Evolutionary conservation across 1,284 basidiomycete species (phyloP), one percentile per base, ranked within the genome.

Genomic region (Fomitopsis schrenkii): DNA sequence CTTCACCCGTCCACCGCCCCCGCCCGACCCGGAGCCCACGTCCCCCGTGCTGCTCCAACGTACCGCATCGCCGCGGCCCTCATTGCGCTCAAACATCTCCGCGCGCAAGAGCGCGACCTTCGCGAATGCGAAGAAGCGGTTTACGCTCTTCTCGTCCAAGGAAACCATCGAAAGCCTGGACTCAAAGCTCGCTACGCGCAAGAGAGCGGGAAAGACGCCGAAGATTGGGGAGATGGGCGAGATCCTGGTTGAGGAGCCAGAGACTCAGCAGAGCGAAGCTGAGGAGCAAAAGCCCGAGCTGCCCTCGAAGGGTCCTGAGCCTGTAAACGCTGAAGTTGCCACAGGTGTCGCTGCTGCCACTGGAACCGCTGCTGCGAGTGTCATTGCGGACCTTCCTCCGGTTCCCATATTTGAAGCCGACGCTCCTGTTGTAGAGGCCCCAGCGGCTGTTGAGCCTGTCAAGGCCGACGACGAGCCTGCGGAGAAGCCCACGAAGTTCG

Each of bases 181-280:
- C 17, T 58, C 55, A 35, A 70, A 71, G 63, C 63, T 58, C 0
- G 61, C 67, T 38, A 70, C 71, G 63, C 67, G 71, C 54, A 78
- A 73, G 68, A 74, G 75, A 60, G 28, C 63, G 14, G 54, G 56
- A 71, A 77, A 72, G 68, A 66, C 70, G 33, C 72, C 73, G 22
- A 76, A 75, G 61, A 72, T 86, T 28, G 85, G 86, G 19, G 88
- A 91, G 75, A 77, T 88, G 79, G 88, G 87, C 54, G 86, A 90
- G 68, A 76, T 84, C 26, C 67, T 88, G 40, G 64, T 72, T 28
- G 84, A 87, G 64, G 86, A 84, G 66, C 79, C 77, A 54, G 72
- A 77, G 62, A 63, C 62, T 22, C 58, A 63, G 30, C 55, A 62
- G 46, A 46, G 55, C 50, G 63, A 67, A 57, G 61, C 63, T 5